phyloP scores from a whole-genome alignment of 352 stramenopile genomes.

The Pythium aphanidermatum region DNA sequence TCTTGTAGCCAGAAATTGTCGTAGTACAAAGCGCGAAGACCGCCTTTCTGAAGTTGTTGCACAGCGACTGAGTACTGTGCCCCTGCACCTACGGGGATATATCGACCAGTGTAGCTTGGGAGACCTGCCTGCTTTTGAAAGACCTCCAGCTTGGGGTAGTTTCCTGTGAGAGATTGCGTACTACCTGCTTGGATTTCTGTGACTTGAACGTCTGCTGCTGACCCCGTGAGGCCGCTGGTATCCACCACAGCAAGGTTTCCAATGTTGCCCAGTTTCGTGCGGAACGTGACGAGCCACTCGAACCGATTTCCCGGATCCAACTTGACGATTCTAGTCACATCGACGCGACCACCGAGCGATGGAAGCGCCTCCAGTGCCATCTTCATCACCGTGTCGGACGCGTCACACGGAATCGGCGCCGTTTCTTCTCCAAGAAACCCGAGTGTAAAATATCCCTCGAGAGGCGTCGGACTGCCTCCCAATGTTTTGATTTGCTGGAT shows the following conservation, averaged over 20 bases:
- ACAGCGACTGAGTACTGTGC: conserved; percentile 87
- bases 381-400: conserved; percentile 79
- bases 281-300: conserved; percentile 93
- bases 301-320: conserved; percentile 81
- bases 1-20: conserved; percentile 96
- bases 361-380: conserved; percentile 83
- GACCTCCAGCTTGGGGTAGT: conserved; percentile 51
- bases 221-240: conserved; percentile 46
- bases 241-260: conserved; percentile 37
- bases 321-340: conserved; percentile 76
- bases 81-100: conserved; percentile 62
- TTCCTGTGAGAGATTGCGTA: conserved; percentile 70
- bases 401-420: conserved; percentile 79
- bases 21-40: conserved; percentile 90
- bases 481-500: conserved; percentile 90
- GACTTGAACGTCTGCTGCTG: conserved; percentile 38
- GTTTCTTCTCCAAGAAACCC: conserved; percentile 78
- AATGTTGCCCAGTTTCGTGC: conserved; percentile 78
- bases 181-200: conserved; percentile 63
- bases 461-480: conserved; percentile 90
- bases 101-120: conserved; percentile 90
- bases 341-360: conserved; percentile 79
- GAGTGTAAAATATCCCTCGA: conserved; percentile 89
- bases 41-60: conserved; percentile 86
- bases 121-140: conserved; percentile 91